Evolutionary conservation across 805 yeast species (phyloP).

Genomic region (Lipomyces anomalus): DNA sequence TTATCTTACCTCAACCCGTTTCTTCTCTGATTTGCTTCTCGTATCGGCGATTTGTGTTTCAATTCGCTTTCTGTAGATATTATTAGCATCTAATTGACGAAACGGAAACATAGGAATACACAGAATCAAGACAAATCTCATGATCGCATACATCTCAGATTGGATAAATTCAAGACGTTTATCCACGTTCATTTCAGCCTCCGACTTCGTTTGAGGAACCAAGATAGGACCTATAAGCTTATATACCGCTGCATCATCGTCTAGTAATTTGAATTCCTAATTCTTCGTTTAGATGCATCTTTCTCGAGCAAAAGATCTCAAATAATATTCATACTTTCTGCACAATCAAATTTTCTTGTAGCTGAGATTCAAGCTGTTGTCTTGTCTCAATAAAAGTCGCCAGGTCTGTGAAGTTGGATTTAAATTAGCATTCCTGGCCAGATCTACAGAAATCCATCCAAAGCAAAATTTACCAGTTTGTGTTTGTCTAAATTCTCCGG

Average conservation of each 20-base stretch:
- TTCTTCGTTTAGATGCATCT: background rate
- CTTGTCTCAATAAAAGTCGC: slow-evolving; percentile 60
- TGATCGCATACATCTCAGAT: slow-evolving; percentile 52
- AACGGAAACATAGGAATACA: background rate
- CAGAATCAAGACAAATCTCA: background rate
- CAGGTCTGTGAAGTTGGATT: slow-evolving; percentile 26
- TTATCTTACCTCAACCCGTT: slow-evolving; percentile 45
- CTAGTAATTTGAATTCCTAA: slow-evolving; percentile 59
- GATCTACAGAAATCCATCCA: background rate
- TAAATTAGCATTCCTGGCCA: background rate
- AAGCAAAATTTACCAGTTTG: slow-evolving; percentile 5
- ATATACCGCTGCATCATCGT: slow-evolving; percentile 69
- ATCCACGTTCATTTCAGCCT: slow-evolving; percentile 76
- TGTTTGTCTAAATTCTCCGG: slow-evolving; percentile 16
- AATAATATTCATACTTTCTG: slow-evolving; percentile 37
- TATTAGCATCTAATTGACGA: background rate
- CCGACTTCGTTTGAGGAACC: slow-evolving; percentile 78
- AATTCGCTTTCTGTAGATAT: slow-evolving; percentile 44
- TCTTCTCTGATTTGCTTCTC: slow-evolving; percentile 51
- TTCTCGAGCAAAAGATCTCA: background rate
- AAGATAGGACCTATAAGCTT: slow-evolving; percentile 90
- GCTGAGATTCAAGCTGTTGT: slow-evolving; percentile 86
- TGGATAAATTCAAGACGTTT: slow-evolving; percentile 87
- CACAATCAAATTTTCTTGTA: slow-evolving; percentile 89
- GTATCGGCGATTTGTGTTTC: slow-evolving; percentile 60